phyloP scores from a whole-genome alignment of 2,329 filamentous ascomycete genomes.

The Chrysoporthe cubensis region DNA sequence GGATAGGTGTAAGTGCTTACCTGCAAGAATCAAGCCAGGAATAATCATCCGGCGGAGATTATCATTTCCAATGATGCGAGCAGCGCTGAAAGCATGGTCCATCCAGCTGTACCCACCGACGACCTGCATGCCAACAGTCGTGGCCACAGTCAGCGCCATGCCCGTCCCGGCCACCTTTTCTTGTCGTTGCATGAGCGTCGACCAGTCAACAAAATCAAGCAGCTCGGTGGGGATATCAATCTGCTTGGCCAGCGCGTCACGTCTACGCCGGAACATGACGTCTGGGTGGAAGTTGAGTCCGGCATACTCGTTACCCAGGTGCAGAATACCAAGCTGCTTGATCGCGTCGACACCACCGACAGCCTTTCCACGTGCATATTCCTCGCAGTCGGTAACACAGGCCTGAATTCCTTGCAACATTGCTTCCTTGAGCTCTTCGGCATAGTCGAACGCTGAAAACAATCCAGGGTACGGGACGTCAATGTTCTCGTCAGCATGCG shows the following conservation, averaged over 20 bases:
- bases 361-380: slow-evolving; percentile 78
- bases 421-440: slow-evolving; percentile 87
- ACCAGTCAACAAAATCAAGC: slow-evolving; percentile 91
- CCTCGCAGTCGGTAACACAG: slow-evolving; percentile 79
- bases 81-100: slow-evolving; percentile 81
- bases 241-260: slow-evolving; percentile 80
- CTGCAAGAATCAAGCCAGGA: slow-evolving; percentile 76
- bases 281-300: slow-evolving; percentile 88
- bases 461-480: slow-evolving; percentile 87
- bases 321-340: slow-evolving; percentile 83
- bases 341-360: slow-evolving; percentile 83
- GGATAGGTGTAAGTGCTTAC: slow-evolving; percentile 57
- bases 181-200: slow-evolving; percentile 81
- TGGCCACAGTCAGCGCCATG: slow-evolving; percentile 90
- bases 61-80: slow-evolving; percentile 78
- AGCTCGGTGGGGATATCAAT: slow-evolving; percentile 87
- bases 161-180: slow-evolving; percentile 94
- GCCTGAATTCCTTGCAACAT: slow-evolving; percentile 88
- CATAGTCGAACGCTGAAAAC: slow-evolving; percentile 85
- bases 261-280: slow-evolving; percentile 88
- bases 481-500: slow-evolving; percentile 76
- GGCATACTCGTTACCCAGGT: slow-evolving; percentile 85
- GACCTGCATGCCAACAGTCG: slow-evolving; percentile 79
- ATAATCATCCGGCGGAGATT: slow-evolving; percentile 81
- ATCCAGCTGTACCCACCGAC: slow-evolving; percentile 87